Conservation (phyloP, 2,329 filamentous ascomycete species). For the Tolypocladium capitatum region DNA sequence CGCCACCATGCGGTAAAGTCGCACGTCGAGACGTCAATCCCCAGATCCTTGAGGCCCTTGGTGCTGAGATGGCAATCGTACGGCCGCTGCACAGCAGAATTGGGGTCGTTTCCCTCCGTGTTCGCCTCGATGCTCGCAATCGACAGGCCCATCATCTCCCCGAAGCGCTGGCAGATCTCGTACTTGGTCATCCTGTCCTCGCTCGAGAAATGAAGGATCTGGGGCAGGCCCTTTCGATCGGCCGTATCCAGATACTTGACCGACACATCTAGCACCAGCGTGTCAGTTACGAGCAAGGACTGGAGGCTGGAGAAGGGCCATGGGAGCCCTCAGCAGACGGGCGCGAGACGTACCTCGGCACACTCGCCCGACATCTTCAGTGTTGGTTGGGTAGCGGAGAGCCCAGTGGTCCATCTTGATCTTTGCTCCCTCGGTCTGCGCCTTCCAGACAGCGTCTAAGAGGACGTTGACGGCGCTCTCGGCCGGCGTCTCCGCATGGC, state of each 20-base stretch:
- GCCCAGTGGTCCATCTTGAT: slow-evolving; percentile 82
- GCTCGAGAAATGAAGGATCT: slow-evolving; percentile 70
- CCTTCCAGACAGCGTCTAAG: slow-evolving; percentile 63
- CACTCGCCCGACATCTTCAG: slow-evolving; percentile 71
- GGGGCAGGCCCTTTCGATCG: slow-evolving; percentile 44
- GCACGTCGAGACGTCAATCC: slow-evolving; percentile 59
- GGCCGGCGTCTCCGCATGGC: slow-evolving; percentile 51
- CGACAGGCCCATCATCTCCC: slow-evolving; percentile 64
- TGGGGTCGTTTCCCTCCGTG: slow-evolving; percentile 58
- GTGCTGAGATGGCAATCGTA: slow-evolving; percentile 85
- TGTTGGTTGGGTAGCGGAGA: slow-evolving; percentile 75
- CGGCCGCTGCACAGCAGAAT: slow-evolving; percentile 60
- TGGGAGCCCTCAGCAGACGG: background rate
- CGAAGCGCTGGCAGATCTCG: slow-evolving; percentile 68
- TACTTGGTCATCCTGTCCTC: slow-evolving; percentile 84
- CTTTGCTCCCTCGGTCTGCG: slow-evolving; percentile 47
- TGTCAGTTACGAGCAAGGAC: background rate
- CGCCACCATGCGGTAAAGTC: slow-evolving; percentile 77
- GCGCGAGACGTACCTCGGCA: slow-evolving; percentile 41
- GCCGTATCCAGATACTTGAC: slow-evolving; percentile 48
- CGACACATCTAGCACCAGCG: slow-evolving; percentile 45
- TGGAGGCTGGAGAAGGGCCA: background rate
- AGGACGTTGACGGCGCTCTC: slow-evolving; percentile 79
- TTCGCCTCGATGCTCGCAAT: slow-evolving; percentile 56
- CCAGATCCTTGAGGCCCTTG: slow-evolving; percentile 55